A percentile compares a stretch with the other conserved stretches of the same genome.
Evolutionary conservation across 768 basidiomycete species (phyloP).

Genomic region (Flagelloscypha sp.): DNA sequence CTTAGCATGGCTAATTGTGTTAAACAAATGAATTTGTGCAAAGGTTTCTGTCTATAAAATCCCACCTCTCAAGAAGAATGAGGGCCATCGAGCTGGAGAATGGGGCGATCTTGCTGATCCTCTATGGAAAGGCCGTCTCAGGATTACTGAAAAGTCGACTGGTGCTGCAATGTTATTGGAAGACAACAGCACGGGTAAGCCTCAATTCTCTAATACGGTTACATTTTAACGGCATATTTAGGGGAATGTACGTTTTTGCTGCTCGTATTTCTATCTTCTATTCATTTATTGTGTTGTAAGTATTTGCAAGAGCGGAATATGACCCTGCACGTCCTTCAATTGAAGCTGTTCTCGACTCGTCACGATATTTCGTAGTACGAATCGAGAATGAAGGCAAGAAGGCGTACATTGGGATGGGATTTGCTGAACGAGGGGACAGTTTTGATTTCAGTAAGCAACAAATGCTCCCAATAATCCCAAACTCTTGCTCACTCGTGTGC

Average conservation of each 20-base stretch:
- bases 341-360: slow-evolving; percentile 94
- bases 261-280: slow-evolving; percentile 7
- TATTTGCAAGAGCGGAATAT: slow-evolving; percentile 84
- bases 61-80: slow-evolving; percentile 76
- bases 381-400: slow-evolving; percentile 83
- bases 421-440: slow-evolving; percentile 78
- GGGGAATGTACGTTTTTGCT: slow-evolving; percentile 56
- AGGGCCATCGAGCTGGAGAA: slow-evolving; percentile 86
- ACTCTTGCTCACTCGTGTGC: slow-evolving; percentile 7
- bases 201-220: slow-evolving; percentile 2
- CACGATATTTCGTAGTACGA: slow-evolving; percentile 88
- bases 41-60: slow-evolving; percentile 73
- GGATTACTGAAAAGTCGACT: slow-evolving; percentile 71
- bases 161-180: slow-evolving; percentile 72
- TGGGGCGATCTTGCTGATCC: slow-evolving; percentile 84
- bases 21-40: slow-evolving; percentile 13
- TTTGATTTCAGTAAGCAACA: slow-evolving; percentile 93
- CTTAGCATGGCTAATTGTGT: slow-evolving; percentile 2
- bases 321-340: slow-evolving; percentile 72
- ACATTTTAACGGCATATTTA: slow-evolving; percentile 15
- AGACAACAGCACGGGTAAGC: slow-evolving; percentile 68
- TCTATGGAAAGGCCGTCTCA: slow-evolving; percentile 87
- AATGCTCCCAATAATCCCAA: slow-evolving; percentile 5
- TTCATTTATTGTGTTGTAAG: slow-evolving; percentile 29
- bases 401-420: slow-evolving; percentile 93